phyloP scores from a whole-genome alignment of 345 rosid species.

The Lepidium didymum region DNA sequence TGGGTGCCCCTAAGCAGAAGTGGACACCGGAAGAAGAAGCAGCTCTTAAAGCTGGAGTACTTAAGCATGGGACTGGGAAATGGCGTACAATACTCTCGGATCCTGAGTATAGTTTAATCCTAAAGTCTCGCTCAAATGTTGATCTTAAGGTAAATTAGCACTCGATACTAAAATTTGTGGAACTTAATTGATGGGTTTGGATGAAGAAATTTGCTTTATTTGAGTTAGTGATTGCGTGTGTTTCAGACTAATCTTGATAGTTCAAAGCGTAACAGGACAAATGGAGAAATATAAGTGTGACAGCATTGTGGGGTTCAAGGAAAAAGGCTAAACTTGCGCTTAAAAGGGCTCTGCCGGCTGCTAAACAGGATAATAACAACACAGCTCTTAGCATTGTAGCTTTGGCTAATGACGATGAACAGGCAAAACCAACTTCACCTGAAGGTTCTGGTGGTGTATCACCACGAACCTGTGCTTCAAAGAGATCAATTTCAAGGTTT shows the following conservation, averaged over 20 bases:
- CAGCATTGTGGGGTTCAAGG: conserved; percentile 85
- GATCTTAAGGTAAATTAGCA: conserved; percentile 71
- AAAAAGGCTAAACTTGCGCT: conserved; percentile 81
- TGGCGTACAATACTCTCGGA: conserved; percentile 98
- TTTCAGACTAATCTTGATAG: conserved; percentile 5
- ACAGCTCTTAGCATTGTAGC: conserved; percentile 30
- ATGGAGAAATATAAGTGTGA: conserved; percentile 98
- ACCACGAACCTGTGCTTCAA: conserved; percentile 36
- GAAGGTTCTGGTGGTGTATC: conserved; percentile 40
- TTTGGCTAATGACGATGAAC: conserved; percentile 43
- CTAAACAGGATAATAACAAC: conserved; percentile 46
- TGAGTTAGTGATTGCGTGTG: not conserved
- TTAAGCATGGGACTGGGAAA: conserved; percentile 90
- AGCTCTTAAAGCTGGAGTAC: conserved; percentile 91
- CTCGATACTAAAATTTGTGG: not conserved
- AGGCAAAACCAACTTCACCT: conserved; percentile 48
- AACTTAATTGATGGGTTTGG: not conserved
- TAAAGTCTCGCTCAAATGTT: conserved; percentile 87
- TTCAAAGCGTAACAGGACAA: conserved; percentile 58
- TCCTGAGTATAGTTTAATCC: conserved; percentile 64
- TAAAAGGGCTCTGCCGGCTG: conserved; percentile 40
- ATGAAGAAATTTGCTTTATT: not conserved
- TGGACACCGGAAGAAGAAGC: conserved; percentile 99
- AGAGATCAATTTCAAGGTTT: conserved; percentile 64
- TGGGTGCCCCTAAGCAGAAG: conserved; percentile 99